These are phyloP conservation scores for Xerophyta viscosa DNA, from an alignment of 106 monocot genomes.

Conservation along the genomic window DNA sequence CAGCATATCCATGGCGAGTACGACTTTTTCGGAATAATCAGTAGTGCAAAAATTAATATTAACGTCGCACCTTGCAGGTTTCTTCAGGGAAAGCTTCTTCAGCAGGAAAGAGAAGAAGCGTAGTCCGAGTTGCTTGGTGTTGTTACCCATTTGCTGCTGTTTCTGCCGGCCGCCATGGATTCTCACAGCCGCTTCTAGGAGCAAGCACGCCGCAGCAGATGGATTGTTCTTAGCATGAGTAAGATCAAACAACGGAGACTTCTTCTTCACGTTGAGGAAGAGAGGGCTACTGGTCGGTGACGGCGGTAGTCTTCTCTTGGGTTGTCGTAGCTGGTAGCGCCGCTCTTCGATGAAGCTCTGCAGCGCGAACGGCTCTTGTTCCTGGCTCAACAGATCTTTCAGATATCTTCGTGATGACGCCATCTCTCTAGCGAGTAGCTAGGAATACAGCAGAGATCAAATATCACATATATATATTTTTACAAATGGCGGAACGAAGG, in stretches of 20 bases:
- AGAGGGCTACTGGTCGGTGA: neutral
- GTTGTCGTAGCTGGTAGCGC: constrained; percentile 10
- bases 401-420: too few relatives aligned
- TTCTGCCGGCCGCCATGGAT: neutral
- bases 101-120: constrained; percentile 11
- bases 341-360: constrained; percentile 22
- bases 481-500: too few relatives aligned
- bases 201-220: neutral
- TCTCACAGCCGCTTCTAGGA: constrained; percentile 9
- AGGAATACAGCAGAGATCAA: too few relatives aligned
- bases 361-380: constrained; percentile 36
- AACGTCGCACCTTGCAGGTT: neutral
- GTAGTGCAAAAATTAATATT: too few relatives aligned
- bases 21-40: too few relatives aligned
- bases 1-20: too few relatives aligned
- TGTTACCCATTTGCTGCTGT: neutral
- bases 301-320: neutral
- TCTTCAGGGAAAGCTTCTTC: constrained; percentile 6
- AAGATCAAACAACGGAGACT: neutral
- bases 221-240: neutral
- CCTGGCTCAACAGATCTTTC: constrained; percentile 19
- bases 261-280: neutral
- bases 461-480: too few relatives aligned
- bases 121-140: neutral
- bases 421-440: too few relatives aligned